These are phyloP conservation scores for Fusarium vanettenii DNA, from an alignment of 2,329 filamentous ascomycete genomes.

Conservation along the genomic window DNA sequence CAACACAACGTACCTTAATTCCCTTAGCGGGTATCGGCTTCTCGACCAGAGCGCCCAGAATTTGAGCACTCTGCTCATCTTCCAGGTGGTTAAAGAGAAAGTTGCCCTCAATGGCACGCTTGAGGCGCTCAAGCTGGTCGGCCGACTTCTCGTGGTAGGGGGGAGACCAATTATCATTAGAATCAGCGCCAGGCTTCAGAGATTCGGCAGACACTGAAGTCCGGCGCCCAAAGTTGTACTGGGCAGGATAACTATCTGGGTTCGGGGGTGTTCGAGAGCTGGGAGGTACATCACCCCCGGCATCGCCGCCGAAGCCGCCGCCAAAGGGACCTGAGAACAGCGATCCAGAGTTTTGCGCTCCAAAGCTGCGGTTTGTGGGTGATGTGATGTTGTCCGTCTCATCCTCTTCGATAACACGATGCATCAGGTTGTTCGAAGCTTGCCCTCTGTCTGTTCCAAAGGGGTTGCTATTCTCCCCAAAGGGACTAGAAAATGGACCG, in stretches of 20 bases:
- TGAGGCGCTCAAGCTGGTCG: conserved; percentile 84
- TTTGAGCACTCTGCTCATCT: conserved; percentile 89
- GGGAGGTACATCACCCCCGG: conserved; percentile 58
- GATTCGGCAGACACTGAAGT: conserved; percentile 98
- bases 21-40: conserved; percentile 95
- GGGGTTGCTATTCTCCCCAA: conserved; percentile 64
- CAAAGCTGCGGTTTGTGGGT: conserved; percentile 74
- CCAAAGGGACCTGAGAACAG: conserved; percentile 65
- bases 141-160: conserved; percentile 85
- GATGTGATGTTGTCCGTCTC: conserved; percentile 81
- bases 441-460: conserved; percentile 41
- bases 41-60: conserved; percentile 90
- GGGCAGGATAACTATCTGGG: conserved; percentile 81
- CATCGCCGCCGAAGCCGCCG: conserved; percentile 55
- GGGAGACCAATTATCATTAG: conserved; percentile 89
- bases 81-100: conserved; percentile 96
- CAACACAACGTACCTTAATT: conserved; percentile 67
- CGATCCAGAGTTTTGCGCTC: conserved; percentile 50
- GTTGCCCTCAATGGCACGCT: conserved; percentile 85
- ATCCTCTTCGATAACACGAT: conserved; percentile 81
- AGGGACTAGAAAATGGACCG: conserved; percentile 80
- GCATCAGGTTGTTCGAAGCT: conserved; percentile 51
- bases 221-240: conserved; percentile 93
- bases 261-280: conserved; percentile 63
- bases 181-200: conserved; percentile 85